Evolutionary conservation across 2,329 filamentous ascomycete genomes (phyloP), one percentile per base, ranked within the genome.

Genomic region (Chaetomiaceae sp.): DNA sequence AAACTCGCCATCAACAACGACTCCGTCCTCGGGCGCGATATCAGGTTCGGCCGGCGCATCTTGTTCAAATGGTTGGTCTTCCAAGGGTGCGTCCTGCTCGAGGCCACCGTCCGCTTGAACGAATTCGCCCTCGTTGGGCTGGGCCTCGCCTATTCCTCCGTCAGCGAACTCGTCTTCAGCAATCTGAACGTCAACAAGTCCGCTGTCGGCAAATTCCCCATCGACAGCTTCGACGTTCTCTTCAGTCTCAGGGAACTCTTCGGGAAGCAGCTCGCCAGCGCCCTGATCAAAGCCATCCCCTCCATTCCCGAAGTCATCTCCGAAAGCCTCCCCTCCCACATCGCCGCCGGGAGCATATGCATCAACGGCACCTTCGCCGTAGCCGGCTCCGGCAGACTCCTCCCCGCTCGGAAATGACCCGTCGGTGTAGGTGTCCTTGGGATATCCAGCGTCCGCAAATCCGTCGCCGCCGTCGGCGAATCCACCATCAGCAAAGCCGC

Each of bases 121-220:
- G 5, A 39, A 12, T 11, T 15, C 20, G n/a, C 39, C 34, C 9
- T 20, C 36, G 3, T 47, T 36, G 25, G 45, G 3, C 14, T 19
- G 12, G 17, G 25, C 23, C 11, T 51, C 48, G 39, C 39, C 48
- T 51, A 31, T 29, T 4, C 42, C 43, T 23, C 37, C 47, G 25
- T 51, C 37, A 46, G 36, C 37, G 17, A 51, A 42, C n/a, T 44
- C 31, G 17, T 31, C 44, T 22, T 42, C 34, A 20, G 23, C 15
- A 25, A 29, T 19, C 3, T 22, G 40, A 27, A 36, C 40, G 6
- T 37, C 45, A 38, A 22, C 45, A 33, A 46, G 40, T 9, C 38
- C 31, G 19, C 44, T 44, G 23, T 53, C 34, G 15, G 43, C 43
- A 14, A 29, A 31, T 27, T 53, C 50, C 43, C 50, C 43, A 6